A percentile compares a stretch with the other conserved stretches of the same genome.
phyloP scores from a whole-genome alignment of 306 rosid genomes.

The Oxytropis ochrocephala region DNA sequence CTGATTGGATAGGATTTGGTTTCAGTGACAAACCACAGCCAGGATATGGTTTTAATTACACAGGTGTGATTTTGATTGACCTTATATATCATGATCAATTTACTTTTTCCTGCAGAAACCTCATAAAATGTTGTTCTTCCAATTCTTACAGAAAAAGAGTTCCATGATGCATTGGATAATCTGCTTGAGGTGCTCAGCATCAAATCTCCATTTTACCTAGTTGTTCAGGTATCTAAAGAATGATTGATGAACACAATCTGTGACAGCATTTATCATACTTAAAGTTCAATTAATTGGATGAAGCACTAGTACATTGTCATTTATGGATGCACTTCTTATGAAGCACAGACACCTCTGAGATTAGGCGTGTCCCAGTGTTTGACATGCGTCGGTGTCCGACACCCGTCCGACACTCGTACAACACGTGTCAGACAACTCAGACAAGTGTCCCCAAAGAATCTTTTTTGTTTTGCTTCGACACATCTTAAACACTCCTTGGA shows the following conservation, averaged over 20 bases:
- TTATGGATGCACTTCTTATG: background rate
- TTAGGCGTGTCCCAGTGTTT: too few relatives aligned
- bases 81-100: background rate
- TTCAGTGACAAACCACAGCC: slow-evolving; percentile 98
- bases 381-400: too few relatives aligned
- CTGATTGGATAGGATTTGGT: slow-evolving; percentile 98
- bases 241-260: slow-evolving; percentile 3
- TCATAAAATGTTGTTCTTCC: slow-evolving; percentile 11
- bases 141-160: slow-evolving; percentile 68
- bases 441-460: too few relatives aligned
- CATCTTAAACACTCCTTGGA: too few relatives aligned
- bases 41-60: slow-evolving; percentile 88
- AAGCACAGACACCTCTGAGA: too few relatives aligned
- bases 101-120: background rate
- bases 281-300: background rate
- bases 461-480: too few relatives aligned
- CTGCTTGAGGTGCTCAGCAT: slow-evolving; percentile 53
- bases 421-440: too few relatives aligned
- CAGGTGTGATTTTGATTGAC: slow-evolving; percentile 39
- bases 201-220: slow-evolving; percentile 65
- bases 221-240: slow-evolving; percentile 74
- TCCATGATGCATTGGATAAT: slow-evolving; percentile 76
- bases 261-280: slow-evolving; percentile 5
- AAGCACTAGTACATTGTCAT: background rate
- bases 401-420: too few relatives aligned